A percentile compares a stretch with the other conserved stretches of the same genome.
Evolutionary conservation across 768 basidiomycete genomes (phyloP).

Genomic region (Kwoniella sp.): DNA sequence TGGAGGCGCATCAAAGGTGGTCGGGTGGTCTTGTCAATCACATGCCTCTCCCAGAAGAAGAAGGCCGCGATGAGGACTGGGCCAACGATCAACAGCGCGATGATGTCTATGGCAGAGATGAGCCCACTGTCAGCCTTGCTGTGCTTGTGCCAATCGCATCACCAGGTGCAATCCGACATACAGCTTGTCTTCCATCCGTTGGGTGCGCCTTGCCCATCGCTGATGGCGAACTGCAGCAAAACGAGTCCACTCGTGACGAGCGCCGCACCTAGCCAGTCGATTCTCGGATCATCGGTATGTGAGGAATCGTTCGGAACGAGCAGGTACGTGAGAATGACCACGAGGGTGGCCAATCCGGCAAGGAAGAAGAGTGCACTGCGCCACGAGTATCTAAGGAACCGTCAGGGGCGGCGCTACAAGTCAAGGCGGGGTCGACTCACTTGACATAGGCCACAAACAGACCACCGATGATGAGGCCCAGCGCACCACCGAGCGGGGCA

Average conservation of each 20-base stretch:
- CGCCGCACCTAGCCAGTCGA: slow-evolving; percentile 74
- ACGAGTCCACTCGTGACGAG: slow-evolving; percentile 65
- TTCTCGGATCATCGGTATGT: slow-evolving; percentile 44
- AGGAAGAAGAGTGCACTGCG: slow-evolving; percentile 63
- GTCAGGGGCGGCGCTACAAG: neutral
- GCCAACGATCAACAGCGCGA: slow-evolving; percentile 63
- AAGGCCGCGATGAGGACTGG: slow-evolving; percentile 59
- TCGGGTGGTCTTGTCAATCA: slow-evolving; percentile 53
- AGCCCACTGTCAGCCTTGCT: neutral
- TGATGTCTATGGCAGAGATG: slow-evolving; percentile 68
- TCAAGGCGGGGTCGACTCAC: slow-evolving; percentile 38
- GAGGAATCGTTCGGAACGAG: slow-evolving; percentile 61
- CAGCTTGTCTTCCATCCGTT: slow-evolving; percentile 62
- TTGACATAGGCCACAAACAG: slow-evolving; percentile 59
- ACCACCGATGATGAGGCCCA: slow-evolving; percentile 70
- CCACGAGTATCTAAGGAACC: slow-evolving; percentile 55
- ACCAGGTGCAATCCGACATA: slow-evolving; percentile 43
- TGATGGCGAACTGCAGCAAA: slow-evolving; percentile 68
- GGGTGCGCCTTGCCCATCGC: slow-evolving; percentile 61
- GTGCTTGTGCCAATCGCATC: neutral
- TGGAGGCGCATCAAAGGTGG: slow-evolving; percentile 45
- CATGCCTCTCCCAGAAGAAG: slow-evolving; percentile 62
- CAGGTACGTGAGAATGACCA: slow-evolving; percentile 57
- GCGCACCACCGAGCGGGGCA: slow-evolving; percentile 70
- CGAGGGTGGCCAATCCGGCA: slow-evolving; percentile 58